phyloP scores from a whole-genome alignment of 805 yeast species.

The Alloascoidea africana region DNA sequence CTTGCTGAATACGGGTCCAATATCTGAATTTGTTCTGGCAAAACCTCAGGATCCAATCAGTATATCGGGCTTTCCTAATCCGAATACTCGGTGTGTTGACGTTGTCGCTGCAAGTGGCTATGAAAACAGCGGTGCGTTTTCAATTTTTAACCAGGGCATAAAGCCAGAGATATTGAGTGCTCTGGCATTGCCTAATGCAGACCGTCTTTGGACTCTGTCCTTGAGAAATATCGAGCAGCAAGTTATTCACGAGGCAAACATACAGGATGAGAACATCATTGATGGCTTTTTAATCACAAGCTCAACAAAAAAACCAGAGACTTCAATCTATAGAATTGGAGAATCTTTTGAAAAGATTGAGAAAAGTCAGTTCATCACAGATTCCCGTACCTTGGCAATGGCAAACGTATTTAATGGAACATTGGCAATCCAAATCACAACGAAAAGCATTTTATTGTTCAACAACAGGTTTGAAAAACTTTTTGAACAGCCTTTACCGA shows the following conservation, averaged over 20 bases:
- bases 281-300: slow-evolving; percentile 58
- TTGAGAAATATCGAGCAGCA: slow-evolving; percentile 1
- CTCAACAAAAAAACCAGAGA: slow-evolving; percentile 34
- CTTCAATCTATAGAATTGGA: slow-evolving; percentile 15
- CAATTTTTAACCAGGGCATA: slow-evolving; percentile 50
- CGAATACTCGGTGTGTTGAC: slow-evolving; percentile 49
- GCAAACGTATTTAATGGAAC: slow-evolving; percentile 40
- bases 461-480: slow-evolving; percentile 43
- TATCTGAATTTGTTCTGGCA: slow-evolving; percentile 54
- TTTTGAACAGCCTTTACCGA: slow-evolving; percentile 13
- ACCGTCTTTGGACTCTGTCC: slow-evolving; percentile 60
- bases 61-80: slow-evolving; percentile 52
- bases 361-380: slow-evolving; percentile 45
- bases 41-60: slow-evolving; percentile 32
- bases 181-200: slow-evolving; percentile 54
- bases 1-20: slow-evolving; percentile 57
- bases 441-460: slow-evolving; percentile 45
- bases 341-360: slow-evolving; percentile 39
- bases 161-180: slow-evolving; percentile 56
- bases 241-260: slow-evolving; percentile 6
- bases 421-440: slow-evolving; percentile 61
- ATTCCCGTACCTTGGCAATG: slow-evolving; percentile 49
- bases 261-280: slow-evolving; percentile 20
- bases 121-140: slow-evolving; percentile 35
- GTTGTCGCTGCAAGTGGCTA: slow-evolving; percentile 61